These are phyloP conservation scores for Xerocomus potaroensis DNA, from an alignment of 768 basidiomycete species.

Conservation along the genomic window DNA sequence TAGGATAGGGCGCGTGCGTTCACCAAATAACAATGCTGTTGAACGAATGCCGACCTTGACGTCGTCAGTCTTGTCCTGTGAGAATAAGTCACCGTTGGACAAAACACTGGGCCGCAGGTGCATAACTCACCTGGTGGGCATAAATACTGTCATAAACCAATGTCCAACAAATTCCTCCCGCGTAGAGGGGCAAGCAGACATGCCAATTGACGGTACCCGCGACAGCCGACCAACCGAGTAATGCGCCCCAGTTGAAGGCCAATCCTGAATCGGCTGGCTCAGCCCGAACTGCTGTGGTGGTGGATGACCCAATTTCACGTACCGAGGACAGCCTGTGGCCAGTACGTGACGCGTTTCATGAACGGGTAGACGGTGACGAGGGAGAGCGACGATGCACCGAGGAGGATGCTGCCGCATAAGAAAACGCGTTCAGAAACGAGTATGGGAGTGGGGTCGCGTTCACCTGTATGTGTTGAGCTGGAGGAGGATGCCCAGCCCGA, in stretches of 20 bases:
- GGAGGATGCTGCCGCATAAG: constrained; percentile 57
- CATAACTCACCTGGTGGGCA: constrained; percentile 81
- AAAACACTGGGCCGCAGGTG: too few species aligned
- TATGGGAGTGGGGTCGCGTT: too few species aligned
- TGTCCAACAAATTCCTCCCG: constrained; percentile 89
- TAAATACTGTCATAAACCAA: constrained; percentile 97
- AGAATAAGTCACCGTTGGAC: background rate
- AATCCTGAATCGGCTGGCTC: constrained; percentile 50
- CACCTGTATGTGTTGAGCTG: constrained; percentile 98
- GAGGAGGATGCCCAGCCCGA: constrained; percentile 79
- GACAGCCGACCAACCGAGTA: constrained; percentile 96
- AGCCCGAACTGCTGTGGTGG: background rate
- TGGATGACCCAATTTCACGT: constrained; percentile 12
- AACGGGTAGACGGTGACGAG: constrained; percentile 88
- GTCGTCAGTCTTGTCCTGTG: constrained; percentile 90
- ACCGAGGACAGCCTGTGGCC: constrained; percentile 97
- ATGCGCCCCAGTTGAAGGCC: constrained; percentile 95
- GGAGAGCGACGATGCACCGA: constrained; percentile 88
- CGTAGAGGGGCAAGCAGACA: constrained; percentile 83
- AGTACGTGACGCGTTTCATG: constrained; percentile 96
- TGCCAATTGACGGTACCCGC: constrained; percentile 76
- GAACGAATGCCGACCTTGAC: constrained; percentile 84
- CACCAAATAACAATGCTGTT: constrained; percentile 88
- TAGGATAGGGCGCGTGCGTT: constrained; percentile 71
- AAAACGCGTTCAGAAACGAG: too few species aligned